A percentile compares a stretch with the other conserved stretches of the same genome.
Conservation (phyloP, 2,329 filamentous ascomycete genomes). For the Raffaelea albimanens region DNA sequence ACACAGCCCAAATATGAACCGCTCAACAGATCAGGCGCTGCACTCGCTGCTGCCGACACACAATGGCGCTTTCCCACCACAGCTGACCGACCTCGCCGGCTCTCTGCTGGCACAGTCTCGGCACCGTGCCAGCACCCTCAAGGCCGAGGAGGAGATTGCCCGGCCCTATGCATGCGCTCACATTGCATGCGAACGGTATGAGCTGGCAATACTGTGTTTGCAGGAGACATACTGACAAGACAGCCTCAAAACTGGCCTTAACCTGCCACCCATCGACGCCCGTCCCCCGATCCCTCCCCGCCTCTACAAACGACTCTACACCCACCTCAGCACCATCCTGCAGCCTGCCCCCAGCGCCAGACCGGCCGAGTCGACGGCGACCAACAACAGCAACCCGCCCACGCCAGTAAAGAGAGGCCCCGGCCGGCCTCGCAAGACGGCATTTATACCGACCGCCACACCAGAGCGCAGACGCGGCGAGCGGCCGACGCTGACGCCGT, state of each 20-base stretch:
- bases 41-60: slow-evolving; percentile 66
- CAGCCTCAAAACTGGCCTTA: slow-evolving; percentile 65
- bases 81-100: slow-evolving; percentile 61
- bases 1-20: slow-evolving; percentile 47
- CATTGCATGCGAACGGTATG: slow-evolving; percentile 76
- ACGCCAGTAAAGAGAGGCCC: background rate
- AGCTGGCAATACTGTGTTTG: too few species aligned
- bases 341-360: slow-evolving; percentile 25
- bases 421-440: background rate
- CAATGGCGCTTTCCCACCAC: slow-evolving; percentile 54
- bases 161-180: slow-evolving; percentile 76
- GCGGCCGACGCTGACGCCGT: background rate
- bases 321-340: slow-evolving; percentile 67
- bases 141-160: slow-evolving; percentile 80
- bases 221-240: too few species aligned
- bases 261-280: slow-evolving; percentile 67
- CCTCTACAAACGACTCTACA: slow-evolving; percentile 76
- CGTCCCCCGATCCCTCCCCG: slow-evolving; percentile 69
- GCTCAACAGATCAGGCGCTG: slow-evolving; percentile 63
- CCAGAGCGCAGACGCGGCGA: background rate
- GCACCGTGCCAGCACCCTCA: slow-evolving; percentile 65
- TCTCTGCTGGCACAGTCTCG: slow-evolving; percentile 75
- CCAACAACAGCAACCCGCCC: slow-evolving; percentile 17
- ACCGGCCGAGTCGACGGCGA: slow-evolving; percentile 18
- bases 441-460: background rate